Evolutionary conservation across 2,329 filamentous ascomycete genomes (phyloP).

Genomic region (Diplocarpon mali): DNA sequence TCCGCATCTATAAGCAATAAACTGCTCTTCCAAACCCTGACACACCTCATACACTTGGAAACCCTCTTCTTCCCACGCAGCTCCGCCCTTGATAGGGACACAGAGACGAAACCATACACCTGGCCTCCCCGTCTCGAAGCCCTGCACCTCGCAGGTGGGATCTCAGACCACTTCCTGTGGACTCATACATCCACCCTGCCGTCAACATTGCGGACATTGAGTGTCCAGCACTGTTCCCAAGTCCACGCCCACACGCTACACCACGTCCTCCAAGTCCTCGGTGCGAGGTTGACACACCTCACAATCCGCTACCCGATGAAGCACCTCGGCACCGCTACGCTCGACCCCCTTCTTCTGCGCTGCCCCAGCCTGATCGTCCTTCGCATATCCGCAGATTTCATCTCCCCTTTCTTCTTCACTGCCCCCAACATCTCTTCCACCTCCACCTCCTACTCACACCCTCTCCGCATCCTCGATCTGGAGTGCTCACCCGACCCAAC

Average conservation of each 20-base stretch:
- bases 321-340: constrained; percentile 15
- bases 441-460: constrained; percentile 8
- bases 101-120: constrained; percentile 11
- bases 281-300: constrained; percentile 21
- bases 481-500: constrained; percentile 23
- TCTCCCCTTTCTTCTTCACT: constrained; percentile 20
- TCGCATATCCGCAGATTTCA: constrained; percentile 26
- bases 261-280: constrained; percentile 16
- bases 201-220: constrained; percentile 17
- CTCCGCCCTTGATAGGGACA: constrained; percentile 16
- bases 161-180: constrained; percentile 23
- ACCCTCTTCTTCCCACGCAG: constrained; percentile 26
- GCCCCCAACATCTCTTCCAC: constrained; percentile 4
- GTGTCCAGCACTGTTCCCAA: constrained; percentile 26
- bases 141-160: constrained; percentile 26
- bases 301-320: constrained; percentile 27
- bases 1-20: constrained; percentile 25
- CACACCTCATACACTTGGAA: constrained; percentile 22
- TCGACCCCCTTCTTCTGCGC: constrained; percentile 18
- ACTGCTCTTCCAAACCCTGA: constrained; percentile 25
- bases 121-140: constrained; percentile 26
- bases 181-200: constrained; percentile 19
- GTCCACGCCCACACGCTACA: constrained; percentile 16
- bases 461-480: constrained; percentile 25
- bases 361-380: constrained; percentile 22